Evolutionary conservation across 495 filamentous ascomycete species (phyloP).

Genomic region (Massariosphaeria phaeospora): DNA sequence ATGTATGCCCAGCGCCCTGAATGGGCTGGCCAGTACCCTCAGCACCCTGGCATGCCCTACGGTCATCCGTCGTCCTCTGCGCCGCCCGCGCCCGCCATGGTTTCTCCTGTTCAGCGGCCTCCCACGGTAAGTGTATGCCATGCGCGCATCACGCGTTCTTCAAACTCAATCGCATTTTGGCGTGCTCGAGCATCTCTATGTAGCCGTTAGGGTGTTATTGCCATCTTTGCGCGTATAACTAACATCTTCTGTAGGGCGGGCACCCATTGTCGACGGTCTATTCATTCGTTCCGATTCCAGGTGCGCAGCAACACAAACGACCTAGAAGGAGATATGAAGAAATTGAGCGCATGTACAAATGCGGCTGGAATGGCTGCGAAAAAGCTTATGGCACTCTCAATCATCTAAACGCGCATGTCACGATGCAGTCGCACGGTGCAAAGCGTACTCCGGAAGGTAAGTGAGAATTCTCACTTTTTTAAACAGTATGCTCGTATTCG

Average conservation of each 20-base stretch:
- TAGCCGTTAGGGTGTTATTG: too few relatives aligned
- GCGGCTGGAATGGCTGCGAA: constrained; percentile 96
- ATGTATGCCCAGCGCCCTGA: constrained; percentile 71
- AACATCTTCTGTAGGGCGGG: constrained; percentile 41
- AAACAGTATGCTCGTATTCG: neutral
- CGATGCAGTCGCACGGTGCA: constrained; percentile 90
- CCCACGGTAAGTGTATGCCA: constrained; percentile 37
- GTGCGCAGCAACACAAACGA: constrained; percentile 94
- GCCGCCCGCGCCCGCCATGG: constrained; percentile 37
- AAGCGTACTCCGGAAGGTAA: constrained; percentile 96
- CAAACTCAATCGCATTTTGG: neutral
- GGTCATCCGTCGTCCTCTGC: constrained; percentile 51
- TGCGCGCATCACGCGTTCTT: neutral
- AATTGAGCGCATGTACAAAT: constrained; percentile 99
- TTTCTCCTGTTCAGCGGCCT: constrained; percentile 38
- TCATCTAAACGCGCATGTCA: constrained; percentile 94
- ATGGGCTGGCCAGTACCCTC: constrained; percentile 65
- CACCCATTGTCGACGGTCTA: constrained; percentile 65
- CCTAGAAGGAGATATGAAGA: constrained; percentile 93
- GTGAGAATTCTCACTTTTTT: constrained; percentile 33
- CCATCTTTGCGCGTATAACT: too few relatives aligned
- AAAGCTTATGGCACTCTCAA: constrained; percentile 97
- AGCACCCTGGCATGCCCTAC: constrained; percentile 62
- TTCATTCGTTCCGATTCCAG: constrained; percentile 96
- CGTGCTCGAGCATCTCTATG: too few relatives aligned